Base-by-base conservation (phyloP, 768 basidiomycete species). In the Leucocoprinus leucothites region DNA sequence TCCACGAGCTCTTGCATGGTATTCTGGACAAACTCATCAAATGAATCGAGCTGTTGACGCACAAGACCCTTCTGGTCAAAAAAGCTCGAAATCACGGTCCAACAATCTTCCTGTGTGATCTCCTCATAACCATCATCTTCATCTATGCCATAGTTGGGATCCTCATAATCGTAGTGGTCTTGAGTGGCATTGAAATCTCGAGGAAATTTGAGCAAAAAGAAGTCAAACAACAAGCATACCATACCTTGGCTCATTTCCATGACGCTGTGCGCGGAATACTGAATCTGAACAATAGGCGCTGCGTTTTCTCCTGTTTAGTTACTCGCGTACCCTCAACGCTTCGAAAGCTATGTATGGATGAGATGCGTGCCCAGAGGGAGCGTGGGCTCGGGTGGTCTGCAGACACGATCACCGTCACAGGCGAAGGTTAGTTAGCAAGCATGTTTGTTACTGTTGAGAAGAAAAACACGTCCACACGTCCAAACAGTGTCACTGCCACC, bases 1-100 rank as follows among this genome's bases (percentile, higher is more conserved):
- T 98, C 97, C 19, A 99, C 95, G 22, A 99, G 80, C 69, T 98
- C 97, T 72, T 98, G 96, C 94, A 99, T 97, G 13, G 94, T 98
- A 63, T 98, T 98, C 67, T 98, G 94, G 31, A 99, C 92, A 65
- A 98, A 99, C 73, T 98, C 96, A 68, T 99, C 94, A 71, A 96
- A 99, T 9, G 92, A 95, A 74, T 96, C 94, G 51, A 98, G 84
- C 69, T 99, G 97, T 68, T 99, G 97, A 46, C 93, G 85, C 51
- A 98, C 97, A 58, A 99, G 87, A 72, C 96, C 96, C 70, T 96
- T 97, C 69, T 94, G 91, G 59, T 93, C 88, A 70, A 99, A 98
- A 76, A 96, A 99, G 64, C 91, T 87, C 59, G 91, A 89, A 64
- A 98, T 98, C 67, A 99, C 88, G 38, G 88, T 85, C 93, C 93